Evolutionary conservation across 352 stramenopile genomes (phyloP).

Genomic region (Phytopythium vexans): DNA sequence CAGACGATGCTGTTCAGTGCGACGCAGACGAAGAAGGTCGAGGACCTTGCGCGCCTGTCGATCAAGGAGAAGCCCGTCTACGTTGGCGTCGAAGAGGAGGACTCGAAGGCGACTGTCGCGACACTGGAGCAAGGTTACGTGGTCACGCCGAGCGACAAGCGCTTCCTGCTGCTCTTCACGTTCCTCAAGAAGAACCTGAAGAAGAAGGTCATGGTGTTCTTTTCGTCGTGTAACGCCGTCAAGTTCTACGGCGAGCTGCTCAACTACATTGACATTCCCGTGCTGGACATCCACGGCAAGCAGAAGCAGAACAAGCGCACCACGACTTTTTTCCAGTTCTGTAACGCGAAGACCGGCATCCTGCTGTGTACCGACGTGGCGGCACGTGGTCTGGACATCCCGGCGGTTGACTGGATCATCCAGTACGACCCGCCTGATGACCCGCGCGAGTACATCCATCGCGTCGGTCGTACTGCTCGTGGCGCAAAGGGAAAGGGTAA

Average conservation of each 20-base stretch:
- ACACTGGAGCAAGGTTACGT: constrained; percentile 98
- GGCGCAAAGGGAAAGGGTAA: constrained; percentile 89
- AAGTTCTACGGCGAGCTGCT: constrained; percentile 99
- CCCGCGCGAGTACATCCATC: constrained; percentile 98
- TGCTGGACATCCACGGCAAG: constrained; percentile 99
- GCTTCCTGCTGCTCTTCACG: constrained; percentile 98
- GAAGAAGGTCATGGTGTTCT: constrained; percentile 99
- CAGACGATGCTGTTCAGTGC: constrained; percentile 99
- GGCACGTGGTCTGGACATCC: constrained; percentile 96
- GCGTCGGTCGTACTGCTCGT: constrained; percentile 83
- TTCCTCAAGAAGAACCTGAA: constrained; percentile 99
- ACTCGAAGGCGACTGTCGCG: constrained; percentile 89
- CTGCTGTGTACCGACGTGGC: constrained; percentile 98
- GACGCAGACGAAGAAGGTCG: constrained; percentile 98
- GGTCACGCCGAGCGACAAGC: constrained; percentile 96
- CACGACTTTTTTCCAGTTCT: constrained; percentile 99
- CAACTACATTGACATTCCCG: constrained; percentile 99
- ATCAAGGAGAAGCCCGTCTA: constrained; percentile 97
- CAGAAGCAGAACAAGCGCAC: constrained; percentile 99
- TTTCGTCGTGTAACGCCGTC: constrained; percentile 92
- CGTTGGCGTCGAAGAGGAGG: constrained; percentile 94
- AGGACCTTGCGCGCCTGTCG: constrained; percentile 92
- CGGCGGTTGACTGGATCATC: constrained; percentile 98
- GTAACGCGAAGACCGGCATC: constrained; percentile 95
- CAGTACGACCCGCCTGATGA: constrained; percentile 99